Evolutionary conservation across 2,329 filamentous ascomycete genomes (phyloP), one percentile per base, ranked within the genome.

Genomic region (Ceratocystis destructans): DNA sequence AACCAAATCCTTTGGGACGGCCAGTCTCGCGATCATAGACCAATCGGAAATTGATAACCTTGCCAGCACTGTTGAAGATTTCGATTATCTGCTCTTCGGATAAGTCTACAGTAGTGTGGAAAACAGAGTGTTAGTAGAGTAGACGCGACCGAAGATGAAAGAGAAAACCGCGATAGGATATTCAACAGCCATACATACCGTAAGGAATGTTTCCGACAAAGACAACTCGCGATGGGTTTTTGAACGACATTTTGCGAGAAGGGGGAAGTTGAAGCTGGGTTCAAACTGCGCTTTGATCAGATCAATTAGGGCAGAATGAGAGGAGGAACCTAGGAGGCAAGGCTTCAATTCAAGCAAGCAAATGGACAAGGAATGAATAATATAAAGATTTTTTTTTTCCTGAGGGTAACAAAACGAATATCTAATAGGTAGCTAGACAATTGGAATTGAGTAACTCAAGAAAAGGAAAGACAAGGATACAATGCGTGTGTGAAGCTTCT

Each of bases 21-120:
- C 93, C 92, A 2, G 92, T 96, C 73, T 97, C 93, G 64, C 91
- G 88, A 78, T 97, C 95, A 76, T 96, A 95, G 70, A 97, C 93
- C 62, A 97, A 82, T 64, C 93, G 86, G 75, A 97, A 97, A 74
- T 70, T 93, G 68, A 95, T 81, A 1, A 97, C 93, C 70, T 92
- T 89, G 67, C 94, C 94, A 64, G 89, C 91, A 70, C 88, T 88
- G 74, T 87, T 89, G 75, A 97, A 95, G 69, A 96, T 96, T 71
- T 96, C 90, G 73, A 87, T 88, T 72, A 99, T 96, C 75, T 96
- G 89, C 75, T 97, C 92, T 77, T 99, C 94, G 37, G 91, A 96
- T 70, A 96, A 86, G 69, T 93, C 92, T 96, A 15, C 3, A 22
- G 22, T 22, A 41, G 37, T 12, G 10, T 41, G 72, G n/a, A 28